Conservation (phyloP, 805 yeast species). For the Candida parachauliodes region DNA sequence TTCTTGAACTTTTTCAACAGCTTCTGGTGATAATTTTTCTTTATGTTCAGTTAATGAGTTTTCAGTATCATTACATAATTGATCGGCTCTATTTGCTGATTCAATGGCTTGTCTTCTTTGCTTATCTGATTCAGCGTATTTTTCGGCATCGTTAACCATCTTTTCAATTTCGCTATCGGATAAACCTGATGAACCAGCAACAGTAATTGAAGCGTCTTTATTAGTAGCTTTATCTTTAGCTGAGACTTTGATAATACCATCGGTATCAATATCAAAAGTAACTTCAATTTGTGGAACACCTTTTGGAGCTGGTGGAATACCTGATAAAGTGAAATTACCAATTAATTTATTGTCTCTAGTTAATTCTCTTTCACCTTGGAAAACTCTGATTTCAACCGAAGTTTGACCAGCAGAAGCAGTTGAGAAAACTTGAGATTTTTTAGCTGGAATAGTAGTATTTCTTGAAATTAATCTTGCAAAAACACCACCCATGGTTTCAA, state of each 20-base stretch:
- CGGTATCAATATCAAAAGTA: conserved; percentile 94
- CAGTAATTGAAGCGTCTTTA: conserved; percentile 93
- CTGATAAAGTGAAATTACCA: conserved; percentile 93
- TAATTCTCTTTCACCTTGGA: conserved; percentile 99
- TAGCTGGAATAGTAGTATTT: conserved; percentile 95
- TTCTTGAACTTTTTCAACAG: conserved; percentile 45
- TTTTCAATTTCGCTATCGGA: conserved; percentile 86
- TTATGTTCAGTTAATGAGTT: conserved; percentile 45
- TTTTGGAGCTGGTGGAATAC: conserved; percentile 94
- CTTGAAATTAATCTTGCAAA: conserved; percentile 88
- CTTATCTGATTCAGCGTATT: conserved; percentile 82
- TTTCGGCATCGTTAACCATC: conserved; percentile 89
- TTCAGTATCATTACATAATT: conserved; percentile 57
- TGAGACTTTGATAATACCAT: conserved; percentile 93
- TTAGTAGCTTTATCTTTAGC: conserved; percentile 92
- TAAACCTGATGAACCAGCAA: conserved; percentile 93
- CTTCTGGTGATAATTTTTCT: conserved; percentile 44
- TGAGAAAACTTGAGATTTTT: conserved; percentile 93
- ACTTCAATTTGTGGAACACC: conserved; percentile 95
- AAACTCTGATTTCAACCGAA: conserved; percentile 93
- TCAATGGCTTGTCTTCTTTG: conserved; percentile 82
- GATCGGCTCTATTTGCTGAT: conserved; percentile 80
- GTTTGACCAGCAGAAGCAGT: conserved; percentile 97
- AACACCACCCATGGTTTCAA: conserved; percentile 97
- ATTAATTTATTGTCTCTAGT: conserved; percentile 96